These are phyloP conservation scores for Gossypium herbaceum DNA, from an alignment of 345 rosid genomes.

Conservation along the genomic window DNA sequence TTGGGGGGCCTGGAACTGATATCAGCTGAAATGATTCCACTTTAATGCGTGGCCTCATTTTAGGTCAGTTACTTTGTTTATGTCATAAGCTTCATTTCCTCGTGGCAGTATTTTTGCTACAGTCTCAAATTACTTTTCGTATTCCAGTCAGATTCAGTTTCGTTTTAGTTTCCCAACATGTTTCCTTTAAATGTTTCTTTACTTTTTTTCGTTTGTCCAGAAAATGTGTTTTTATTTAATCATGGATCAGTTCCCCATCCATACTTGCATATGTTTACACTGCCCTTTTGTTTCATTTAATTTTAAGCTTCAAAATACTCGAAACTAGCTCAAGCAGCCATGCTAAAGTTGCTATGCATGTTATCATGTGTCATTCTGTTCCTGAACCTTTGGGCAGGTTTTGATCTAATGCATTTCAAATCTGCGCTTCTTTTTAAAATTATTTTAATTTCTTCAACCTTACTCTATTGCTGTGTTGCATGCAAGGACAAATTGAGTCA, in stretches of 20 bases:
- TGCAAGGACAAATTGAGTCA: background rate
- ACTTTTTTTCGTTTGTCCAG: constrained; percentile 16
- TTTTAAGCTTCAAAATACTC: background rate
- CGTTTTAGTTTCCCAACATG: constrained; percentile 29
- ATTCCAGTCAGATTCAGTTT: constrained; percentile 32
- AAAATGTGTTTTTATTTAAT: constrained; percentile 21
- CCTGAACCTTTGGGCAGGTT: background rate
- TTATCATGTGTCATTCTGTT: background rate
- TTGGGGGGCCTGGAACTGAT: constrained; percentile 95
- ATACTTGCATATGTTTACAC: constrained; percentile 6
- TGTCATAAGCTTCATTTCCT: constrained; percentile 48
- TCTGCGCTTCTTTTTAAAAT: background rate
- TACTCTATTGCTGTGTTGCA: background rate
- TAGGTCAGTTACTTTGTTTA: constrained; percentile 98
- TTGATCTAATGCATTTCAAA: background rate
- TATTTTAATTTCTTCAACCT: background rate
- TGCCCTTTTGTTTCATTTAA: constrained; percentile 13
- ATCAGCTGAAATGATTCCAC: constrained; percentile 98
- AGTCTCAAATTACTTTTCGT: constrained; percentile 40
- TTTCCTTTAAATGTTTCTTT: constrained; percentile 29
- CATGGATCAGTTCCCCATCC: constrained; percentile 18
- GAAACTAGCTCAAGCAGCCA: constrained; percentile 13
- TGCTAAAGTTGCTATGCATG: background rate
- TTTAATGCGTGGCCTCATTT: constrained; percentile 97
- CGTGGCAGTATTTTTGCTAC: constrained; percentile 61